Conservation (phyloP, 352 stramenopile genomes). For the Phytophthora pluvialis region DNA sequence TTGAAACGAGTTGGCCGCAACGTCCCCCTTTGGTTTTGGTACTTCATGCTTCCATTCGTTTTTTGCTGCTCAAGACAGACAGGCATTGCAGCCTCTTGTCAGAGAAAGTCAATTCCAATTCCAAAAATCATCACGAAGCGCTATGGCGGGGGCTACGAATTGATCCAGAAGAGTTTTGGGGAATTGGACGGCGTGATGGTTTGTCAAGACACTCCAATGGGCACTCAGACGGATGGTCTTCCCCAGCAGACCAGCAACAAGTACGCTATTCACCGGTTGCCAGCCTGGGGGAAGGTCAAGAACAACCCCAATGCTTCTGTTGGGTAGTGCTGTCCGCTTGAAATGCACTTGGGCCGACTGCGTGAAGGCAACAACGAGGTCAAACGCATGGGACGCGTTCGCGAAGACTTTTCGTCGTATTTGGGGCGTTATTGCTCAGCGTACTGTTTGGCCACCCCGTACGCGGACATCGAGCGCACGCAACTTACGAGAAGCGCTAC, state of each 20-base stretch:
- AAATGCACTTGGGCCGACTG: conserved; percentile 52
- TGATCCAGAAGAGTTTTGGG: conserved; percentile 36
- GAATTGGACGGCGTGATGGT: conserved; percentile 55
- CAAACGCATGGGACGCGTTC: conserved; percentile 49
- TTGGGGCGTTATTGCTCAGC: conserved; percentile 42
- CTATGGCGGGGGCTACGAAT: conserved; percentile 9
- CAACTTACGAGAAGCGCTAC: conserved; percentile 61
- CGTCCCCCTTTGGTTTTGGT: background rate
- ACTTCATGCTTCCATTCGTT: background rate
- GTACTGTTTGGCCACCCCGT: conserved; percentile 64
- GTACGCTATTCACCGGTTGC: conserved; percentile 58
- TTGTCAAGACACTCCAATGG: conserved; percentile 57
- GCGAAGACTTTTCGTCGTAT: conserved; percentile 66
- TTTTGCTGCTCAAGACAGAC: no score
- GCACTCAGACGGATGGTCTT: conserved; percentile 54
- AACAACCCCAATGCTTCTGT: conserved; percentile 47
- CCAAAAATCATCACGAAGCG: conserved; percentile 12
- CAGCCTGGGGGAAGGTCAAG: conserved; percentile 58
- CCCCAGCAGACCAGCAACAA: conserved; percentile 69
- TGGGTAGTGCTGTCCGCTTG: conserved; percentile 55
- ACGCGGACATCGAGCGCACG: conserved; percentile 64
- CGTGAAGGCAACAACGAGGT: conserved; percentile 15
- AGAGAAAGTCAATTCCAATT: background rate
- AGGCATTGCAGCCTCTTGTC: background rate
- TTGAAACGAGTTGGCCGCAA: background rate